Conservation (phyloP, 2,329 filamentous ascomycete genomes). For the Xylaria arbuscula region DNA sequence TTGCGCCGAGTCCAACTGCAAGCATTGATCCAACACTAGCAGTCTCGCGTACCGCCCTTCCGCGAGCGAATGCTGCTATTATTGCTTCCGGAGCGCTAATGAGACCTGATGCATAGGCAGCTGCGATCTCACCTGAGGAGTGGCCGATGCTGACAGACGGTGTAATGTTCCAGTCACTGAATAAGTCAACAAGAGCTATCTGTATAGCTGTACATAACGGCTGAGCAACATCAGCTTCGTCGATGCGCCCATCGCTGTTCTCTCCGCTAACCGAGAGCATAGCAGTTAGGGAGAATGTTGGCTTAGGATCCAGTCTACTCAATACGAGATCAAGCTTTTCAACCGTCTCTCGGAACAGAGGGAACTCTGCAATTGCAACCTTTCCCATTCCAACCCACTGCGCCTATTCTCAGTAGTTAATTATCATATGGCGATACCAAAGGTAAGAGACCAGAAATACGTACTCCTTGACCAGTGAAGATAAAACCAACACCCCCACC, state of each 20-base stretch:
- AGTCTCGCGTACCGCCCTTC: conserved; percentile 32
- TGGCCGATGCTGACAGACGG: conserved; percentile 54
- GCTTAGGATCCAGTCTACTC: conserved; percentile 26
- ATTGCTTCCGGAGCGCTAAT: conserved; percentile 45
- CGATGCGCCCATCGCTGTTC: conserved; percentile 25
- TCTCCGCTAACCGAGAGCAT: conserved; percentile 29
- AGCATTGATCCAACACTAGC: conserved; percentile 47
- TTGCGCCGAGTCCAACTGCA: conserved; percentile 47
- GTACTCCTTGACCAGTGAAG: conserved; percentile 47
- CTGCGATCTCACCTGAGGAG: conserved; percentile 57
- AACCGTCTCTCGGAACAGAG: conserved; percentile 31
- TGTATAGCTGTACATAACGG: conserved; percentile 59
- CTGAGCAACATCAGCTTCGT: conserved; percentile 44
- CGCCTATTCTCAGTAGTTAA: conserved; percentile 30
- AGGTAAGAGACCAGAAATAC: neutral
- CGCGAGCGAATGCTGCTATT: conserved; percentile 43
- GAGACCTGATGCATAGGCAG: conserved; percentile 52
- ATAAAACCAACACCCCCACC: conserved; percentile 32
- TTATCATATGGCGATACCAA: neutral
- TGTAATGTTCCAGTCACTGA: conserved; percentile 51
- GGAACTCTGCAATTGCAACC: conserved; percentile 35
- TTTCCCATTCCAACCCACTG: conserved; percentile 48
- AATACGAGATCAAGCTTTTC: conserved; percentile 35
- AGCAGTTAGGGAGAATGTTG: conserved; percentile 32
- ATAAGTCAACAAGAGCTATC: conserved; percentile 55